A percentile compares a stretch with the other conserved stretches of the same genome.
Evolutionary conservation across 192 early-diverging fungal genomes (phyloP).

Genomic region (Coemansia sp.): DNA sequence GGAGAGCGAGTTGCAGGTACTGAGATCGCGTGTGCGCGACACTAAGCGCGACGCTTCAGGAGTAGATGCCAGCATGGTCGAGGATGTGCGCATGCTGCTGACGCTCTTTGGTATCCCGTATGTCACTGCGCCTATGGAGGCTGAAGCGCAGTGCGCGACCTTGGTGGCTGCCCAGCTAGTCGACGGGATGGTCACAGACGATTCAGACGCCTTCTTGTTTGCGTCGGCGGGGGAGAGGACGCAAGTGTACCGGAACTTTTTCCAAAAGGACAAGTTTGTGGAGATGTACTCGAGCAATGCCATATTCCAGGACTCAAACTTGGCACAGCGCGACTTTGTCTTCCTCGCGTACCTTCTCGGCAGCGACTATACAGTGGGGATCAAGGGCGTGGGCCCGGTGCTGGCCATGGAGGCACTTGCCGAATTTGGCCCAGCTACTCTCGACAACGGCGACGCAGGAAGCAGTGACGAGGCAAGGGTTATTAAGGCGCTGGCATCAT

Average conservation of each 20-base stretch:
- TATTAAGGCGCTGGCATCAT: conserved; percentile 19
- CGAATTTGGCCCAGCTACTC: conserved; percentile 58
- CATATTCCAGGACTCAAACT: conserved; percentile 64
- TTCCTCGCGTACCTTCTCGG: conserved; percentile 86
- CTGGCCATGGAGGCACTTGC: conserved; percentile 86
- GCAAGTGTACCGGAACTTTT: conserved; percentile 87
- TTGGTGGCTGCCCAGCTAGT: conserved; percentile 63
- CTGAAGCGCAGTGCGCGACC: conserved; percentile 94
- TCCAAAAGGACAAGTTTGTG: conserved; percentile 84
- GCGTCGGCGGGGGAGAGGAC: conserved; percentile 56
- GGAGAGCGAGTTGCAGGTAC: conserved; percentile 24
- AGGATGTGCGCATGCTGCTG: conserved; percentile 67
- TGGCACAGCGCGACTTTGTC: conserved; percentile 73
- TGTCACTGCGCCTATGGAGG: conserved; percentile 92
- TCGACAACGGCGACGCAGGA: not conserved
- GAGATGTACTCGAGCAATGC: conserved; percentile 73
- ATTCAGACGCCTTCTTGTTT: conserved; percentile 96
- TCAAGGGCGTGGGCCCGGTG: conserved; percentile 84
- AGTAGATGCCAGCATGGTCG: conserved; percentile 45
- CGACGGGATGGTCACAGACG: conserved; percentile 95
- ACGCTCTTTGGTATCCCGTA: conserved; percentile 93
- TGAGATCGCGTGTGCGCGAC: conserved; percentile 33
- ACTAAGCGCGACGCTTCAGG: conserved; percentile 36
- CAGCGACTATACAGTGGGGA: conserved; percentile 95
- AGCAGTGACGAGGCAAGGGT: conserved; percentile 29